Conservation (phyloP, 345 rosid genomes). For the Boechera retrofracta region DNA sequence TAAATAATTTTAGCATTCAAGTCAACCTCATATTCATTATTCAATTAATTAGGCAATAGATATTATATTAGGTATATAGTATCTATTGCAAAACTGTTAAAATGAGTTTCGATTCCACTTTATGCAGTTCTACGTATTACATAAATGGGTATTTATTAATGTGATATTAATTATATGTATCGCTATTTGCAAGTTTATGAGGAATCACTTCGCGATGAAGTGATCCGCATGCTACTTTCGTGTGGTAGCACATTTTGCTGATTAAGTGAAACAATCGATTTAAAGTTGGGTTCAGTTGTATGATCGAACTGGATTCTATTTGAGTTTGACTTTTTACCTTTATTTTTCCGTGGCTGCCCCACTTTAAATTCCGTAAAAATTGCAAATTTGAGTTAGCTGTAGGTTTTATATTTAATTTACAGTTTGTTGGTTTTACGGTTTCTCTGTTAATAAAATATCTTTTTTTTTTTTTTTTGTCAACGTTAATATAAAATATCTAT, state of each 20-base stretch:
- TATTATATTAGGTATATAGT: background rate
- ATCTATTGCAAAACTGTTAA: background rate
- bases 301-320: background rate
- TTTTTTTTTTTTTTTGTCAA: no score
- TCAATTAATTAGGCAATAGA: background rate
- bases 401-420: background rate
- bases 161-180: slow-evolving; percentile 2
- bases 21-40: slow-evolving; percentile 21
- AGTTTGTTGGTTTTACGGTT: background rate
- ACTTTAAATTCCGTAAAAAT: background rate
- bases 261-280: background rate
- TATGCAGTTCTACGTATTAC: slow-evolving; percentile 35
- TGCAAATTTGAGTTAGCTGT: background rate
- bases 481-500: no score
- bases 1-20: background rate
- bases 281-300: background rate
- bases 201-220: slow-evolving; percentile 35
- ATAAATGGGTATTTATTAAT: background rate
- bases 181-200: slow-evolving; percentile 17
- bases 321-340: background rate
- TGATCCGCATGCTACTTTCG: slow-evolving; percentile 36
- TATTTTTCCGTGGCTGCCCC: background rate
- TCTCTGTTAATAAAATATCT: background rate
- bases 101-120: slow-evolving; percentile 26
- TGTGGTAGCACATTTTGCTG: slow-evolving; percentile 25